Percentiles rank a stretch among this genome's conserved stretches.
phyloP scores from a whole-genome alignment of 208 protist species.

The Herpetomonas tarakana region DNA sequence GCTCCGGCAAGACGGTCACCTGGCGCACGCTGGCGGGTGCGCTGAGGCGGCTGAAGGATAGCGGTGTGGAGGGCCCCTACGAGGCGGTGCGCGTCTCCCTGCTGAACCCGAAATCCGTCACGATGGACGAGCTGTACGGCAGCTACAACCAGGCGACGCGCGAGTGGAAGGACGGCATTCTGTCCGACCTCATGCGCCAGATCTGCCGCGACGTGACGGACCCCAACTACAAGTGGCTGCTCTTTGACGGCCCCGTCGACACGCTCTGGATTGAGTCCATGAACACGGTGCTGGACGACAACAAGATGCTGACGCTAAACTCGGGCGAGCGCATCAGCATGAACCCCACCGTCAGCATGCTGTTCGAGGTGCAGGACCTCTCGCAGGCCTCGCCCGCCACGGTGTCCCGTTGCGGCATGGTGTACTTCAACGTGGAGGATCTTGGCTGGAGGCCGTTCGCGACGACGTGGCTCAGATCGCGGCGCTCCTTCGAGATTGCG shows the following conservation, averaged over 20 bases:
- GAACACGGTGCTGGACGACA: conserved; percentile 99
- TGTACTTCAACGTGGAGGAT: conserved; percentile 95
- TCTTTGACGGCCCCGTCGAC: conserved; percentile 98
- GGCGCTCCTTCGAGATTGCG: conserved; percentile 78
- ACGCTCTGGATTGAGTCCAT: conserved; percentile 99
- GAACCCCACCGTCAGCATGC: conserved; percentile 93
- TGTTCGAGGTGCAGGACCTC: conserved; percentile 99
- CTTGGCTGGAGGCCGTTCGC: conserved; percentile 95
- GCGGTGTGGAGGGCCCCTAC: conserved; percentile 80
- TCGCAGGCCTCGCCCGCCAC: conserved; percentile 98
- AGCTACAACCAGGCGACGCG: conserved; percentile 95
- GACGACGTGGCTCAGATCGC: conserved; percentile 91
- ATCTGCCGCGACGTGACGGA: conserved; percentile 92
- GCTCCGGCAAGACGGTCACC: conserved; percentile 94
- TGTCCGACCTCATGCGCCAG: conserved; percentile 93
- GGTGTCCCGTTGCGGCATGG: conserved; percentile 98
- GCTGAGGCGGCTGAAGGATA: conserved; percentile 75
- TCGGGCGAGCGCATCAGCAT: conserved; percentile 98
- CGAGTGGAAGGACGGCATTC: conserved; percentile 99
- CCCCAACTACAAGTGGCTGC: conserved; percentile 95
- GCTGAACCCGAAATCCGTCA: conserved; percentile 98
- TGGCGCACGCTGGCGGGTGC: conserved; percentile 91
- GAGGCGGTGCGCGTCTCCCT: conserved; percentile 87
- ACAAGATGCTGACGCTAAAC: conserved; percentile 99
- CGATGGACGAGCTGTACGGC: conserved; percentile 97